Base-by-base conservation (phyloP, 2,329 filamentous ascomycete genomes). In the Curvularia lunata region DNA sequence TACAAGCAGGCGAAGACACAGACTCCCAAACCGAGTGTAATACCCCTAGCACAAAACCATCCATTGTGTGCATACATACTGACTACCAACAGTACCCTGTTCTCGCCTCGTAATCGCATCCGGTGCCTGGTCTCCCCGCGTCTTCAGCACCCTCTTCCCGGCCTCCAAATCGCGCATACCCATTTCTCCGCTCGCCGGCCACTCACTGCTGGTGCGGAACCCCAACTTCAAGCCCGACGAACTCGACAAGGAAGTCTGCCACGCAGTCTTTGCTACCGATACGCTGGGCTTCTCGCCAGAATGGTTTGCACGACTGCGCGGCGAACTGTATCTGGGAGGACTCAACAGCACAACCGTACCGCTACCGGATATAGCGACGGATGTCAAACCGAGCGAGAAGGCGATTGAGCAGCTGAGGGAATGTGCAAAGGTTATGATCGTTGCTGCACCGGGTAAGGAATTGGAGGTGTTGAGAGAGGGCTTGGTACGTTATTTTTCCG, bases 301-400 rank as follows among this genome's bases (percentile, higher is more conserved):
- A 73, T 80, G 91, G 10, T 92, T 91, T 74, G 86, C 86, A 1
- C 81, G 91, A 10, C 68, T 84, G 4, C 86, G 85, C 8, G 88
- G 86, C 0, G 84, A 91, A 54, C 84, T 94, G 19, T 94, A 91
- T 73, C 78, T 94, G 32, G 88, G 88, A 0, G 91, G 91, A 0
- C 72, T 93, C 37, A 93, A 94, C 70, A 85, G 83, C 34, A 77
- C 83, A 0, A 72, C 69, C 0, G 81, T 90, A 4, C 82, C 85
- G 0, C 77, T 94, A 9, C 90, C 91, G 0, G 75, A 79, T 0
- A 64, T 82, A 3, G 82, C 87, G 0, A 82, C 81, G 0, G 81
- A 84, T 43, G 78, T 81, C 0, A 76, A 77, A 50, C 78, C 84
- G n/a, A 79, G 82, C 12, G 68, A 72, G 1, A 70, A 77, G 12